Percentiles rank a stretch among this genome's conserved stretches.
These are phyloP conservation scores for Fusarium tupiense DNA, from an alignment of 2,329 filamentous ascomycete species.

Conservation along the genomic window DNA sequence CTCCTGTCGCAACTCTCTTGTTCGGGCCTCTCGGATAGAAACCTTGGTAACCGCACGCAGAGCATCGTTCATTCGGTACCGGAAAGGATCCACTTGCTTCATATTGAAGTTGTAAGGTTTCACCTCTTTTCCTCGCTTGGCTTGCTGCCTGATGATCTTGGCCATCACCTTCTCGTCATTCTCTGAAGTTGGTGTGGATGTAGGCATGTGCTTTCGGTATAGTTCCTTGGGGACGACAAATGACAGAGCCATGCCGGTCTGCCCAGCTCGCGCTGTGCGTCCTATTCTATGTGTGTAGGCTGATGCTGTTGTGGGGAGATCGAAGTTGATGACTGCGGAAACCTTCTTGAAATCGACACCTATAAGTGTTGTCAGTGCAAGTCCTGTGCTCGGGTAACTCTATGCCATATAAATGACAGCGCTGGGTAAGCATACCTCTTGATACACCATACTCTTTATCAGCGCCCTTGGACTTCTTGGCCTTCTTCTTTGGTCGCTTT, in stretches of 20 bases:
- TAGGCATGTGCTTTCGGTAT: slow-evolving; percentile 91
- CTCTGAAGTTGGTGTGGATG: slow-evolving; percentile 76
- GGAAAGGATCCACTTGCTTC: slow-evolving; percentile 91
- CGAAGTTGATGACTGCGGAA: slow-evolving; percentile 94
- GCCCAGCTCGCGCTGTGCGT: slow-evolving; percentile 88
- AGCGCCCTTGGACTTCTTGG: slow-evolving; percentile 66
- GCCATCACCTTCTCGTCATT: slow-evolving; percentile 86
- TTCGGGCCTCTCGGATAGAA: slow-evolving; percentile 88
- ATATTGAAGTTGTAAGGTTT: slow-evolving; percentile 96
- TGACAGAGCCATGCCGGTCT: slow-evolving; percentile 93
- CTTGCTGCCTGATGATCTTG: slow-evolving; percentile 82
- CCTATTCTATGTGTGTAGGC: slow-evolving; percentile 98
- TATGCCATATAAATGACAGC: background rate
- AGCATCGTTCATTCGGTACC: slow-evolving; percentile 94
- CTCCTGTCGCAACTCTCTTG: slow-evolving; percentile 87
- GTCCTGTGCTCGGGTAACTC: background rate
- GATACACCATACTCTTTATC: slow-evolving; percentile 96
- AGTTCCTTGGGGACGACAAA: slow-evolving; percentile 87
- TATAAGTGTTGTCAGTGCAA: slow-evolving; percentile 25
- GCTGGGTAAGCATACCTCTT: slow-evolving; percentile 64
- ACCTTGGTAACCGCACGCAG: slow-evolving; percentile 89
- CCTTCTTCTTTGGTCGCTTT: slow-evolving; percentile 47
- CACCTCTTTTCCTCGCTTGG: slow-evolving; percentile 80
- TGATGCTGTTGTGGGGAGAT: slow-evolving; percentile 86
- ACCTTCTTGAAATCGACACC: slow-evolving; percentile 95